A percentile compares a stretch with the other conserved stretches of the same genome.
Conservation (phyloP, 2,329 filamentous ascomycete species). For the Teratosphaeria nubilosa region DNA sequence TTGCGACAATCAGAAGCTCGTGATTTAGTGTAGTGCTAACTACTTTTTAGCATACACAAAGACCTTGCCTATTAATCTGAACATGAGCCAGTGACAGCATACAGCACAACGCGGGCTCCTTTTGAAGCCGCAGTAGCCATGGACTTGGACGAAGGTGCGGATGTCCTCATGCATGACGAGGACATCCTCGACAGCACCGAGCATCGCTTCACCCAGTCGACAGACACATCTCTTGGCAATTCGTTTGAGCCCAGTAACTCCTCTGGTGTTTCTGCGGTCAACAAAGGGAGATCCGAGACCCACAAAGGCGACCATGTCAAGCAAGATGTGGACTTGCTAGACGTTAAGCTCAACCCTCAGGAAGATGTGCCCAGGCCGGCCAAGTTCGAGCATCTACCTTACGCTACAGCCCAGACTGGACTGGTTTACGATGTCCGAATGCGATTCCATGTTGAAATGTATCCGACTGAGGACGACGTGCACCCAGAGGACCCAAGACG, state of each 20-base stretch:
- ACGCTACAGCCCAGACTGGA: constrained; percentile 32
- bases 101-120: neutral
- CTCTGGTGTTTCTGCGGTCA: neutral
- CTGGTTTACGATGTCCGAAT: constrained; percentile 79
- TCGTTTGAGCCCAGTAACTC: neutral
- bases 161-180: constrained; percentile 20
- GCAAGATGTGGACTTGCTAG: constrained; percentile 6
- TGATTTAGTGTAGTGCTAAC: neutral
- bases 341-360: constrained; percentile 11
- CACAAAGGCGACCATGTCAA: constrained; percentile 16
- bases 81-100: neutral
- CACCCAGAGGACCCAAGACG: constrained; percentile 91
- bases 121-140: neutral
- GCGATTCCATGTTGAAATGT: constrained; percentile 80
- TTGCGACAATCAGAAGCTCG: too few relatives aligned
- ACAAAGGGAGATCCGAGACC: neutral
- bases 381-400: constrained; percentile 28
- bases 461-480: constrained; percentile 50
- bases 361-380: constrained; percentile 19
- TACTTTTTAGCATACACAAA: neutral
- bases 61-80: neutral
- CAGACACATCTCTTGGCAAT: constrained; percentile 3
- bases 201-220: constrained; percentile 4
- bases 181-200: constrained; percentile 14
- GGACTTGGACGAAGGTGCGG: constrained; percentile 6